Conservation (phyloP, 371 early-diverging fungal species). For the Actinomortierella wolfii region DNA sequence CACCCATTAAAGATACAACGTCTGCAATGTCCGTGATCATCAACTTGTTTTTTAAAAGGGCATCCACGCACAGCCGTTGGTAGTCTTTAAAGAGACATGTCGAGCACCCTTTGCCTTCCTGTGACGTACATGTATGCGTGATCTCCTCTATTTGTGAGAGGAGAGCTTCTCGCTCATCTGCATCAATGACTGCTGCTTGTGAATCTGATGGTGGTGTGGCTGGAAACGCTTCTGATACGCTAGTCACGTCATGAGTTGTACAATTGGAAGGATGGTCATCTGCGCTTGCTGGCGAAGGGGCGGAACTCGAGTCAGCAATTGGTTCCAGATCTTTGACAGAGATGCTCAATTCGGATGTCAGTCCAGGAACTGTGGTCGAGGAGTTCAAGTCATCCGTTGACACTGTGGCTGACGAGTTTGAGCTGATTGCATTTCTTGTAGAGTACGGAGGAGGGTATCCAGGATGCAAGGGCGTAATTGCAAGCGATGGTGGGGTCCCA, state of each 20-base stretch:
- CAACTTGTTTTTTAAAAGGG: slow-evolving; percentile 11
- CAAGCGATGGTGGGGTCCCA: slow-evolving; percentile 8
- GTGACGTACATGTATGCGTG: slow-evolving; percentile 12
- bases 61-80: slow-evolving; percentile 13
- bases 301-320: slow-evolving; percentile 5
- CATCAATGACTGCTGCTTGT: slow-evolving; percentile 9
- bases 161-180: slow-evolving; percentile 13
- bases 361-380: slow-evolving; percentile 1
- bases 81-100: slow-evolving; percentile 16
- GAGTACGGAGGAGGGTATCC: slow-evolving; percentile 6
- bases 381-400: slow-evolving; percentile 5
- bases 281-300: slow-evolving; percentile 5
- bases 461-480: slow-evolving; percentile 3
- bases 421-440: slow-evolving; percentile 5
- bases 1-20: slow-evolving; percentile 15
- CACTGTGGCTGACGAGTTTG: slow-evolving; percentile 2
- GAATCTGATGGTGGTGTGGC: slow-evolving; percentile 5
- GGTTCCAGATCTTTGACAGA: slow-evolving; percentile 2
- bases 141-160: slow-evolving; percentile 14
- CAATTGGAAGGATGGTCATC: slow-evolving; percentile 5
- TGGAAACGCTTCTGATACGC: slow-evolving; percentile 4
- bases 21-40: slow-evolving; percentile 15
- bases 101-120: slow-evolving; percentile 10
- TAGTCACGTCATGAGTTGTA: neutral
- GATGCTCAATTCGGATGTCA: slow-evolving; percentile 2